phyloP scores from a whole-genome alignment of 306 rosid species.

The Dryas octopetala region DNA sequence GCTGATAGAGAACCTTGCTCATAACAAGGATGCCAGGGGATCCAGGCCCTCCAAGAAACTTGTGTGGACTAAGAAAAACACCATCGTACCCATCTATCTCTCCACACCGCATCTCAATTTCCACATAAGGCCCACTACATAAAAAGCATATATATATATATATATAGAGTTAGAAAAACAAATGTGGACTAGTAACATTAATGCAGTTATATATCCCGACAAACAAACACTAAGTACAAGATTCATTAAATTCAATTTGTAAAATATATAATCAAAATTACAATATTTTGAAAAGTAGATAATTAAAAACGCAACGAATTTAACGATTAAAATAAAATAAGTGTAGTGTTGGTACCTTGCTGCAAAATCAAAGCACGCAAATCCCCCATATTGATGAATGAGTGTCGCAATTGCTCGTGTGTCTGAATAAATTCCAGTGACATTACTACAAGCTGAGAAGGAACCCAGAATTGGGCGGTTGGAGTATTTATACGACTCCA shows the following conservation, averaged over 20 bases:
- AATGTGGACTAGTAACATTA: no score
- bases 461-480: conserved; percentile 77
- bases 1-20: conserved; percentile 51
- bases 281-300: no score
- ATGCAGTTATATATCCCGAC: no score
- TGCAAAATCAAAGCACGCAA: conserved; percentile 82
- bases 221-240: no score
- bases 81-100: conserved; percentile 67
- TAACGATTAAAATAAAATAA: no score
- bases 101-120: conserved; percentile 59
- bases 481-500: conserved; percentile 39
- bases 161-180: neutral
- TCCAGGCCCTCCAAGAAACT: conserved; percentile 82
- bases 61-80: conserved; percentile 70
- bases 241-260: no score
- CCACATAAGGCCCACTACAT: conserved; percentile 67
- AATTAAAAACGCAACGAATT: no score
- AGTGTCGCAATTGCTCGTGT: conserved; percentile 65
- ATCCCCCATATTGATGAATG: conserved; percentile 63
- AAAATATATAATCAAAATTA: no score
- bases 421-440: conserved; percentile 69
- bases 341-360: conserved; percentile 47
- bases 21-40: conserved; percentile 71
- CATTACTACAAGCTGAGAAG: conserved; percentile 88
- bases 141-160: no score